Conservation (phyloP, 73 alveolate genomes). For the Effrenium voratum region DNA sequence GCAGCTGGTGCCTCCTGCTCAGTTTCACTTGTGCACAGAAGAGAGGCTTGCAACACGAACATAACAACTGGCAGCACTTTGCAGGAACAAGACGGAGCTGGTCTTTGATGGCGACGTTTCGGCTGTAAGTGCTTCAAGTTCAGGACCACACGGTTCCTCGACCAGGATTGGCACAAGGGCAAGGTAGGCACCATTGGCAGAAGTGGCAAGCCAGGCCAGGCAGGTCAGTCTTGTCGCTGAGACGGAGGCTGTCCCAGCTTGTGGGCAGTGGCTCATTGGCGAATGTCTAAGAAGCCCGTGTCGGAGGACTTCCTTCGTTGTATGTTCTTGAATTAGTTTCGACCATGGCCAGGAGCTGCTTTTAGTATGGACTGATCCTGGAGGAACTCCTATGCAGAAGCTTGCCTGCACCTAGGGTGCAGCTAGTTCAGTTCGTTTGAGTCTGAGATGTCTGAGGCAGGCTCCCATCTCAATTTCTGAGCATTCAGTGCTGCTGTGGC, state of each 20-base stretch:
- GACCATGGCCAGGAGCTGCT: slow-evolving; percentile 23
- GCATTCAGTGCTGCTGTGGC: slow-evolving; percentile 73
- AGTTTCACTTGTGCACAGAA: neutral
- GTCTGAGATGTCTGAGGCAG: neutral
- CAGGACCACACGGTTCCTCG: slow-evolving; percentile 34
- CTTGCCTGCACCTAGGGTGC: neutral
- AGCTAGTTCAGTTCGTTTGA: neutral
- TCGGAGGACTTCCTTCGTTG: slow-evolving; percentile 1
- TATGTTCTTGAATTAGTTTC: neutral
- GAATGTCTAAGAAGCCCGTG: slow-evolving; percentile 68
- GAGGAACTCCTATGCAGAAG: slow-evolving; percentile 71
- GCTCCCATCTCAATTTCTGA: slow-evolving; percentile 55
- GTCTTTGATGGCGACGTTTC: slow-evolving; percentile 85
- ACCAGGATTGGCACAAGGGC: too few species aligned
- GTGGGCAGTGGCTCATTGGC: slow-evolving; percentile 85
- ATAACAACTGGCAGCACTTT: neutral
- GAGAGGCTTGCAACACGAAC: neutral
- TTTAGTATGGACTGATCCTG: slow-evolving; percentile 75
- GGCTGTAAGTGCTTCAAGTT: slow-evolving; percentile 48
- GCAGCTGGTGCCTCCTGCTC: slow-evolving; percentile 23
- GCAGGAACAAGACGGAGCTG: slow-evolving; percentile 61
- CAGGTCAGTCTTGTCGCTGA: too few species aligned
- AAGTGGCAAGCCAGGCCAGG: too few species aligned
- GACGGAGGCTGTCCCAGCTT: slow-evolving; percentile 53
- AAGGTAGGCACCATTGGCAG: too few species aligned